Base-by-base conservation (phyloP, 345 rosid genomes). In the Microcos paniculata region DNA sequence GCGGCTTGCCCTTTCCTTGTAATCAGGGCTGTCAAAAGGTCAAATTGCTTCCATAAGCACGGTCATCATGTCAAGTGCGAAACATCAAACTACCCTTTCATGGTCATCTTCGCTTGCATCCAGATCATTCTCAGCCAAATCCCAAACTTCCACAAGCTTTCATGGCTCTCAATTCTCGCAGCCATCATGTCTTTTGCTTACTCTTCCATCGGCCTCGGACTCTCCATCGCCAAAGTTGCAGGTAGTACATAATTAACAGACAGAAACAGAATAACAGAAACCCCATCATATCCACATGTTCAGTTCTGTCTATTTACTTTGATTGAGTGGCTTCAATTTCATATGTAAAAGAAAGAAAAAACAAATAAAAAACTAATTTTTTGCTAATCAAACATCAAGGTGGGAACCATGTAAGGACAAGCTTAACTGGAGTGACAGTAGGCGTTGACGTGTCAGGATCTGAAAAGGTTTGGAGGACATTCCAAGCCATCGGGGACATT, bases 121-220 rank as follows among this genome's bases (percentile, higher is more conserved):
- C 93, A 94, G 76, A 81, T 92, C 15, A 16, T 92, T 56, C 88
- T 94, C 4, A 88, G 96, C 88, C 97, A 94, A 79, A 92, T 92
- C 73, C 97, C 92, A 2, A 87, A 91, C 79, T 94, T 94, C 33
- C 92, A 91, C 85, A 83, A 92, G 74, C 97, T 94, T 38, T 89
- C 97, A 23, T 92, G 92, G 93, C 97, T 94, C 79, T 94, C 98
- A 1, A 79, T 91, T 48, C 52, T 94, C 7, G 97, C 97, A 0
- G 97, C 97, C 15, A 69, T 94, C 46, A 94, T 94, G 98, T 94
- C 97, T 40, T 92, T 94, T 31, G 83, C 91, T 68, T 94, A 94
- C 62, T 82, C 97, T 16, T 71, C 87, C 19, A 91, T 92, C 0
- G 97, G 98, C 42, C 80, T 92, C 14, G 94, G 95, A 10, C 94